Base-by-base conservation (phyloP, 2,329 filamentous ascomycete species). In the Aaosphaeria arxii region DNA sequence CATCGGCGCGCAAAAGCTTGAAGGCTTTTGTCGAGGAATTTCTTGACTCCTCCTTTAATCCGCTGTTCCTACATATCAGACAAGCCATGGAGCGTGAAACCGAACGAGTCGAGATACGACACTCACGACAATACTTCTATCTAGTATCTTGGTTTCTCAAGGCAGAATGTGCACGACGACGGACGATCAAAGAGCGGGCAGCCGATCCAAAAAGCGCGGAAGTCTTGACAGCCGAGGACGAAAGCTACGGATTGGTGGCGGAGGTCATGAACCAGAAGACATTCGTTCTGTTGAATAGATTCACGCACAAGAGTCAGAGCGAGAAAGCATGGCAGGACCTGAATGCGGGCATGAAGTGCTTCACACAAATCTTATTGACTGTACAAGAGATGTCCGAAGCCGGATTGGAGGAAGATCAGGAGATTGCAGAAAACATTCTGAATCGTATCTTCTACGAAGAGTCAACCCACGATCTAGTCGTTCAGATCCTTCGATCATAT, bases 391-490 rank as follows among this genome's bases (percentile, higher is more conserved):
- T 99, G 91, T 78, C 85, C 1, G 84, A 88, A 42, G 94, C 89
- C 1, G 80, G 82, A 1, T 81, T 89, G 30, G 91, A 96, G 53
- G 91, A 96, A n/a, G 89, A 99, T 57, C 88, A 95, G 64, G 94
- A 97, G 59, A 97, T 99, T 66, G 92, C 94, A 0, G 92, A 99
- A 66, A 99, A 99, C 59, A 96, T 95, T 9, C 83, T 96, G 45
- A 95, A 88, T 61, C 89, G 92, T 52, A 89, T 99, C n/a, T 99
- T 99, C 69, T 99, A 99, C 72, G 94, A 99, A 70, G 91, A 97
- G 64, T 83, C 89, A 0, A 96, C 91, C 0, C 91, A 99, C 62
- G 92, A 99, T 52, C 81, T 88, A 28, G 82, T 99, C 44, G 81
- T 92, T 30, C 82, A 85, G 50, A 88, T 96, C 45, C 78, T 92